These are phyloP conservation scores for Flaveria linearis DNA, from an alignment of 129 eudicot genomes.

Conservation along the genomic window DNA sequence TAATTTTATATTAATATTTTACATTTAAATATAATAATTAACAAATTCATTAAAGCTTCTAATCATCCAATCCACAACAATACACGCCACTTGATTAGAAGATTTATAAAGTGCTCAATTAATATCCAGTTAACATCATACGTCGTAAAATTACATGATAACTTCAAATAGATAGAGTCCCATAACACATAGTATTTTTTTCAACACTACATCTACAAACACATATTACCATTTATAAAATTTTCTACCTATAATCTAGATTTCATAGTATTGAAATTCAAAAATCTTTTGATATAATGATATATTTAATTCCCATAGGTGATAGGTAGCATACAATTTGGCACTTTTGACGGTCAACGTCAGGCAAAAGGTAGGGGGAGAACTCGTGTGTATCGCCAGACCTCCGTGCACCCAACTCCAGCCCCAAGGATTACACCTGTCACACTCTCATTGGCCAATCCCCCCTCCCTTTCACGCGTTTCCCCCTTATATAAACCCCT, in stretches of 20 bases:
- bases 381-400: constrained; percentile 35
- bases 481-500: constrained; percentile 34
- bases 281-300: background rate
- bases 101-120: too few relatives aligned
- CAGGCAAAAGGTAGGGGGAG: constrained; percentile 35
- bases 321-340: constrained; percentile 9
- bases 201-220: too few relatives aligned
- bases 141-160: too few relatives aligned
- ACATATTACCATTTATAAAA: too few relatives aligned
- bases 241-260: background rate
- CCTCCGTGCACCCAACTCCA: constrained; percentile 36
- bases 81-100: too few relatives aligned
- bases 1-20: too few relatives aligned
- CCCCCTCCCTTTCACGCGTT: constrained; percentile 28
- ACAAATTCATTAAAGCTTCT: too few relatives aligned
- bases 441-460: constrained; percentile 41
- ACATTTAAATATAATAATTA: too few relatives aligned
- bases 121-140: too few relatives aligned
- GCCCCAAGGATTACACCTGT: constrained; percentile 45
- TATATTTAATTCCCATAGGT: background rate
- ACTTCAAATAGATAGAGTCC: too few relatives aligned
- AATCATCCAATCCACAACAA: too few relatives aligned
- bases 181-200: too few relatives aligned
- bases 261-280: background rate
- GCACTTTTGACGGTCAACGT: constrained; percentile 45